Base-by-base conservation (phyloP, 169 alveolate species). In the Cryptosporidium muris region DNA sequence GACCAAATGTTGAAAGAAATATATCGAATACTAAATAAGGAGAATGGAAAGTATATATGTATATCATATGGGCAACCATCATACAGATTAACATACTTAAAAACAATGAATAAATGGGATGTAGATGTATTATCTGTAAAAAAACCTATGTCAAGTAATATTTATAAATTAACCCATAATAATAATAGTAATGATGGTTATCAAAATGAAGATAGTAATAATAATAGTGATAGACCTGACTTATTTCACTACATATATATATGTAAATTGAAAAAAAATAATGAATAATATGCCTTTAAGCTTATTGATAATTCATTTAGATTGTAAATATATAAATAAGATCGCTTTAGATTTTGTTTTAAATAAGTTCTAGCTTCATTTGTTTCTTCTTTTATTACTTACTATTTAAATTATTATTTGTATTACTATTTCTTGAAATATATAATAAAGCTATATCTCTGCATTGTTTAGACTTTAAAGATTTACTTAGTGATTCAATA, bases 31-130 rank as follows among this genome's bases (percentile, higher is more conserved):
- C 88, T 91, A 38, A 43, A 3, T 37, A 49, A 54, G 8, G 51
- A 65, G 16, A 93, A 92, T 51, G 98, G 98, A 2, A 95, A 93
- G 47, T 95, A 93, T 85, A 90, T 95, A 60, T 93, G 94, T 63
- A 91, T 95, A 42, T 92, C 96, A 37, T 95, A 95, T 88, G 98
- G 98, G 5, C 92, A 92, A 38, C 97, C 96, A n/a, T 94, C 91
- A 51, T 91, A 91, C 81, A 90, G 98, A 67, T 80, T 91, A 63
- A 90, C 88, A 52, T 94, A 94, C 82, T 89, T 95, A 16, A 74
- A 60, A 58, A 45, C 74, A 34, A 74, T 74, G 49, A 74, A 54
- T 11, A 68, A 74, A 34, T 74, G 85, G 85, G 85, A 74, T 3
- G 63, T 74, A 6, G 60, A 52, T 43, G 51, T 60, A 5, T 58